Evolutionary conservation across 768 basidiomycete genomes (phyloP).

Genomic region (Termitomyces sp.): DNA sequence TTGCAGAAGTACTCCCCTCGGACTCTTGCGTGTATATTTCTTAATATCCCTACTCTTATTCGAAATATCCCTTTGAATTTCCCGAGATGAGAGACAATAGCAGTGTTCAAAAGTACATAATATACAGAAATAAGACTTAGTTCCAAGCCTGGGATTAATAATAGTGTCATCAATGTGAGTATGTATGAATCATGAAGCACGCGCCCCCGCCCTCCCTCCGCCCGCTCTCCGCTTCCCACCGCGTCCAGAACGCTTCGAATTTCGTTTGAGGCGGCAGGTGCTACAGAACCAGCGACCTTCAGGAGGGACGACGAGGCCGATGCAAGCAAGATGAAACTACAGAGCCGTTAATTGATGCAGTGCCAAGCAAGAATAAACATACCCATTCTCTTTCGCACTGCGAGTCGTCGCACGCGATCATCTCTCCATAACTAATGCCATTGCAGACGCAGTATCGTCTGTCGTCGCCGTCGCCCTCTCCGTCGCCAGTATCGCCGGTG

Average conservation of each 20-base stretch:
- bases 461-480: conserved; percentile 55
- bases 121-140: conserved; percentile 10
- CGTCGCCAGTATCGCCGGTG: conserved; percentile 37
- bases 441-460: conserved; percentile 84
- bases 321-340: conserved; percentile 79
- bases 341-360: conserved; percentile 2
- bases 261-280: conserved; percentile 53
- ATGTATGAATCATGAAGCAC: conserved; percentile 11
- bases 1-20: neutral
- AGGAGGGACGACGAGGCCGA: conserved; percentile 61
- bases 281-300: conserved; percentile 78
- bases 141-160: conserved; percentile 1
- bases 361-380: conserved; percentile 28
- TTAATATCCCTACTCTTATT: neutral
- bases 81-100: neutral
- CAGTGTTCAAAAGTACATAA: conserved; percentile 6
- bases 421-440: conserved; percentile 83
- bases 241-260: conserved; percentile 44
- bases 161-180: conserved; percentile 2
- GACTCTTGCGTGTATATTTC: conserved; percentile 4
- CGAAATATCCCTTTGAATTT: neutral
- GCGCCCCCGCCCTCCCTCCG: conserved; percentile 9
- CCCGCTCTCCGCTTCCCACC: conserved; percentile 44
- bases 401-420: conserved; percentile 89
- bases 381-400: conserved; percentile 90